Percentiles rank a stretch among this genome's conserved stretches.
phyloP scores from a whole-genome alignment of 2,329 filamentous ascomycete species.

The Leptodontidium sp. region DNA sequence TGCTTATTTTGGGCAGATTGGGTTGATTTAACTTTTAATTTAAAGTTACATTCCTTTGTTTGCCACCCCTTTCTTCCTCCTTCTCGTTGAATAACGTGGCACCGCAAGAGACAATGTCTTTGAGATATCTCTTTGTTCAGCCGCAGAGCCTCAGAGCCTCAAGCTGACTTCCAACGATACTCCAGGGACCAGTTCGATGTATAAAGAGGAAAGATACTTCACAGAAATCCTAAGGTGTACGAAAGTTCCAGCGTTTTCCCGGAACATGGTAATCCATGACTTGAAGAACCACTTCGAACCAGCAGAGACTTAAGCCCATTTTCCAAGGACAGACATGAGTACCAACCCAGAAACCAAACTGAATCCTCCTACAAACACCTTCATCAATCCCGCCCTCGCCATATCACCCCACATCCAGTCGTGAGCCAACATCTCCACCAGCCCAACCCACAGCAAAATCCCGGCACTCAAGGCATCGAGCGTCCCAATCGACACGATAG shows the following conservation, averaged over 20 bases:
- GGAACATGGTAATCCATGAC: no score
- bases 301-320: conserved; percentile 63
- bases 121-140: not conserved
- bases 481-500: conserved; percentile 75
- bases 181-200: not conserved
- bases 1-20: no score
- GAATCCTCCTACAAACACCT: conserved; percentile 58
- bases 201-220: not conserved
- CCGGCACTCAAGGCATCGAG: conserved; percentile 78
- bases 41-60: no score
- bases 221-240: not conserved
- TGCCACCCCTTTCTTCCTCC: no score
- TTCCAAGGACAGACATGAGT: conserved; percentile 76
- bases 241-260: not conserved
- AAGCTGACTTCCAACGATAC: not conserved
- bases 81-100: not conserved
- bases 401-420: conserved; percentile 73
- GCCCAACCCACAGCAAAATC: conserved; percentile 80
- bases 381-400: conserved; percentile 52
- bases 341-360: conserved; percentile 68
- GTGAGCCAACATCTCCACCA: conserved; percentile 81
- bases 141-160: not conserved
- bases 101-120: not conserved
- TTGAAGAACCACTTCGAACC: not conserved
- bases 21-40: no score